Base-by-base conservation (phyloP, 176 grass and related monocot species). In the Coix lacrymajobi region DNA sequence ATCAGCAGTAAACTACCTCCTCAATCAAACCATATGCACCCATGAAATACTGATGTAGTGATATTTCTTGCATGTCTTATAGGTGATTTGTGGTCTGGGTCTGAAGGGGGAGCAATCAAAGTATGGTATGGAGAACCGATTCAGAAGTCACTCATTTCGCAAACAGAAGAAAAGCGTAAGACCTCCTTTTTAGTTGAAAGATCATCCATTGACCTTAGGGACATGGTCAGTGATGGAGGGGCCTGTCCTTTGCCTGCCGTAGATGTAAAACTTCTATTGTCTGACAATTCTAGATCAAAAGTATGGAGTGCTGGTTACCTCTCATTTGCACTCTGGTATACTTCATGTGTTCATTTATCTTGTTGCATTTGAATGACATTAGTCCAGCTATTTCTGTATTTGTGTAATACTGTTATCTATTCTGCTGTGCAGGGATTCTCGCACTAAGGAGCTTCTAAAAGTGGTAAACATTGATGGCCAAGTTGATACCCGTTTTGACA, bases 11-110 rank as follows among this genome's bases (percentile, higher is more conserved):
- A 78, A 30, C 58, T 72, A 51, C 49, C 6, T 62, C 20, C 69
- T 20, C 11, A 46, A 65, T 45, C 31, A 62, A 65, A 48, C 46
- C 73, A 11, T 79, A 66, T 66, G 65, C 14, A 73, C 17, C 32
- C 37, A 24, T 77, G 64, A 28, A 62, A 66, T 28, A 19, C 57
- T 83, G 31, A 83, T 75, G 56, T 28, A 19, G 45, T 83, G 31
- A 83, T 75, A 45, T 75, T 77, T 71, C 73, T 68, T 75, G 48
- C 40, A 34, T 92, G 43, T 61, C 32, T 86, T 77, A 16, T 81
- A 92, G 93, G 93, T 65, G 93, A 96, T 69, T 87, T 96, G 67
- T 96, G 93, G 93, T 91, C 93, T 49, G 93, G 90, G 65, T 92
- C 93, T 78, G 93, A 96, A 91, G 90, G 88, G 62, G 93, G 93